phyloP scores from a whole-genome alignment of 805 yeast species.

The Ogataea polymorpha region DNA sequence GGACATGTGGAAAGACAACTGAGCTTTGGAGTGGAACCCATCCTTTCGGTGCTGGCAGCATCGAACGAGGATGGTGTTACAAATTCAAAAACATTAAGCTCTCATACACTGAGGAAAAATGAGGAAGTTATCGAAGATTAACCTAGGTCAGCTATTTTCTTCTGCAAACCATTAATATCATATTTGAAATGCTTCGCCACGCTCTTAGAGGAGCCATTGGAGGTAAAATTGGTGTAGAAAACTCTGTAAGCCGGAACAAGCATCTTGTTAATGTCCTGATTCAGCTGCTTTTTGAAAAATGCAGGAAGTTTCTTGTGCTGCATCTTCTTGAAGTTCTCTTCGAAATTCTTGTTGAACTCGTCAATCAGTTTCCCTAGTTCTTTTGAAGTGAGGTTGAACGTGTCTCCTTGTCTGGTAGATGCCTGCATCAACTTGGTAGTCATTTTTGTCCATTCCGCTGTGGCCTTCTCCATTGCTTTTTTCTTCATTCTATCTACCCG shows the following conservation, averaged over 20 bases:
- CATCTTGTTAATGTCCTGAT: constrained; percentile 73
- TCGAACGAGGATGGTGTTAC: neutral
- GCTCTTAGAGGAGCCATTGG: constrained; percentile 70
- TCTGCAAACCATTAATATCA: constrained; percentile 41
- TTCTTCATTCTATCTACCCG: constrained; percentile 69
- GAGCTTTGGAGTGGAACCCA: constrained; percentile 31
- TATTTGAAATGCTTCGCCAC: constrained; percentile 68
- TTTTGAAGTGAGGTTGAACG: constrained; percentile 56
- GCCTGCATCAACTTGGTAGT: constrained; percentile 78
- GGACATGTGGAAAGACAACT: constrained; percentile 10
- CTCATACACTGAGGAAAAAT: constrained; percentile 4
- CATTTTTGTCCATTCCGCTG: constrained; percentile 75
- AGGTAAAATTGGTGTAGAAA: constrained; percentile 72
- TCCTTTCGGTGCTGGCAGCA: constrained; percentile 18
- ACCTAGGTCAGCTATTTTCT: constrained; percentile 31
- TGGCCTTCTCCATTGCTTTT: constrained; percentile 66
- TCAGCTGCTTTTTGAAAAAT: constrained; percentile 54
- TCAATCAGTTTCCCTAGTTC: constrained; percentile 62
- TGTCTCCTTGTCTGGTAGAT: constrained; percentile 59
- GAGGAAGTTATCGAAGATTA: constrained; percentile 15
- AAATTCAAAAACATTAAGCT: constrained; percentile 3
- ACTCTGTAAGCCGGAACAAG: constrained; percentile 75
- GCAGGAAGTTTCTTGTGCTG: constrained; percentile 40
- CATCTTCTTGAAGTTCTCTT: constrained; percentile 65
- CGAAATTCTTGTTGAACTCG: constrained; percentile 79